Evolutionary conservation across 495 filamentous ascomycete species (phyloP).

Genomic region (Acidiella bohemica): DNA sequence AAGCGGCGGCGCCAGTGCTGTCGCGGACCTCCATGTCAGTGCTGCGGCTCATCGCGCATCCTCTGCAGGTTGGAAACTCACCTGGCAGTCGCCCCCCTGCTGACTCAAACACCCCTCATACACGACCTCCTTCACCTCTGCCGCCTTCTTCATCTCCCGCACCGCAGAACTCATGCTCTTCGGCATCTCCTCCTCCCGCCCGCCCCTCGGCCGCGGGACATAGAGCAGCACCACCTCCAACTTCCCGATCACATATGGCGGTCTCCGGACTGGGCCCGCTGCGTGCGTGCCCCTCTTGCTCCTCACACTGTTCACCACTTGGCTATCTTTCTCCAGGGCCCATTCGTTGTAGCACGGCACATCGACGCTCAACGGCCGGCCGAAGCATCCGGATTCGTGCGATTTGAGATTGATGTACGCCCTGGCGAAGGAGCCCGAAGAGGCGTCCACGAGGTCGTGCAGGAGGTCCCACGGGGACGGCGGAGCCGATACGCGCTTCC

Average conservation of each 20-base stretch:
- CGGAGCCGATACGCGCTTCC: slow-evolving; percentile 40
- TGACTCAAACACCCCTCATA: slow-evolving; percentile 88
- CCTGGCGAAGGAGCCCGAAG: slow-evolving; percentile 84
- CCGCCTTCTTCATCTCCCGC: slow-evolving; percentile 78
- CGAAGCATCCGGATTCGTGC: slow-evolving; percentile 73
- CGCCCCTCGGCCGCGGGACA: slow-evolving; percentile 78
- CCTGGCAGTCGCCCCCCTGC: slow-evolving; percentile 93
- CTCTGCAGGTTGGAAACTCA: slow-evolving; percentile 39
- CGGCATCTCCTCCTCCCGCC: slow-evolving; percentile 91
- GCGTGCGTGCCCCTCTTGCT: slow-evolving; percentile 61
- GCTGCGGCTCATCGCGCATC: background rate
- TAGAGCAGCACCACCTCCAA: slow-evolving; percentile 85
- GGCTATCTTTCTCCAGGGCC: slow-evolving; percentile 67
- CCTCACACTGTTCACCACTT: slow-evolving; percentile 62
- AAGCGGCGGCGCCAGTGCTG: slow-evolving; percentile 96
- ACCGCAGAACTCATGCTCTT: slow-evolving; percentile 96
- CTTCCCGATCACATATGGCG: slow-evolving; percentile 90
- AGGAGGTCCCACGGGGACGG: slow-evolving; percentile 74
- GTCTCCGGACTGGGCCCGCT: slow-evolving; percentile 47
- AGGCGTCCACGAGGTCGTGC: slow-evolving; percentile 59
- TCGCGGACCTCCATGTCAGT: background rate
- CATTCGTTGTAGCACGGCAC: slow-evolving; percentile 95
- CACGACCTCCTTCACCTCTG: slow-evolving; percentile 48
- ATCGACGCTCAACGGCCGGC: slow-evolving; percentile 73
- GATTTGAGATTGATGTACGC: slow-evolving; percentile 87